These are phyloP conservation scores for Urtica urens DNA, from an alignment of 306 rosid species.

Conservation along the genomic window DNA sequence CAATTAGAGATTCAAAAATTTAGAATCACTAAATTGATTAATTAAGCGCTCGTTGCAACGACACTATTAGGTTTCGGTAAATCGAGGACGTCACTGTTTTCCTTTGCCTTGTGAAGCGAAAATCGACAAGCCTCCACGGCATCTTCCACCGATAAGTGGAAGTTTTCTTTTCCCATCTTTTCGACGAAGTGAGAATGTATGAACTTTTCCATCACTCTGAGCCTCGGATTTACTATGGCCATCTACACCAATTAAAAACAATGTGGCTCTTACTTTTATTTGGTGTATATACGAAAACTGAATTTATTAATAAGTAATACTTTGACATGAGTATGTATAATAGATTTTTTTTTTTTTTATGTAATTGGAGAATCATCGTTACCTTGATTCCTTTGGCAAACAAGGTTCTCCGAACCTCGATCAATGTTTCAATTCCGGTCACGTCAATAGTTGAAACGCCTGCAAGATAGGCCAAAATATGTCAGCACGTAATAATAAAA, in stretches of 20 bases:
- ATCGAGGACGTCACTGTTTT: not conserved
- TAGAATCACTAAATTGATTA: too few relatives aligned
- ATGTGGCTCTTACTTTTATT: not conserved
- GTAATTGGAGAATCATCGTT: not conserved
- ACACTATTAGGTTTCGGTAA: not conserved
- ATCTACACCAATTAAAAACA: constrained; percentile 17
- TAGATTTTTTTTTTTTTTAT: not conserved
- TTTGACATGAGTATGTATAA: too few relatives aligned
- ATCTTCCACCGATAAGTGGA: constrained; percentile 48
- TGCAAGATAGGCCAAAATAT: not conserved
- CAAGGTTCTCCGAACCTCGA: constrained; percentile 34
- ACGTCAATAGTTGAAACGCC: constrained; percentile 76
- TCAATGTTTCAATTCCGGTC: constrained; percentile 56
- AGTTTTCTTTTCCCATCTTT: constrained; percentile 44
- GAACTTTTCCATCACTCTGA: constrained; percentile 75
- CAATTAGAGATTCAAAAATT: too few relatives aligned
- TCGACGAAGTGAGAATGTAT: constrained; percentile 38
- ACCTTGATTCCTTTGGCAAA: constrained; percentile 41
- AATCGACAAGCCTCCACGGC: constrained; percentile 43
- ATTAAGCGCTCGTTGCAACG: not conserved
- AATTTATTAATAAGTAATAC: too few relatives aligned
- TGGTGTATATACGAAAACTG: not conserved
- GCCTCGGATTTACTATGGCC: constrained; percentile 60
- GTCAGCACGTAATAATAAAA: not conserved
- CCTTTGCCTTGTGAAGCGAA: constrained; percentile 22